Conservation (phyloP, 31 red algal species). For the Odonthalia washingtoniensis region DNA sequence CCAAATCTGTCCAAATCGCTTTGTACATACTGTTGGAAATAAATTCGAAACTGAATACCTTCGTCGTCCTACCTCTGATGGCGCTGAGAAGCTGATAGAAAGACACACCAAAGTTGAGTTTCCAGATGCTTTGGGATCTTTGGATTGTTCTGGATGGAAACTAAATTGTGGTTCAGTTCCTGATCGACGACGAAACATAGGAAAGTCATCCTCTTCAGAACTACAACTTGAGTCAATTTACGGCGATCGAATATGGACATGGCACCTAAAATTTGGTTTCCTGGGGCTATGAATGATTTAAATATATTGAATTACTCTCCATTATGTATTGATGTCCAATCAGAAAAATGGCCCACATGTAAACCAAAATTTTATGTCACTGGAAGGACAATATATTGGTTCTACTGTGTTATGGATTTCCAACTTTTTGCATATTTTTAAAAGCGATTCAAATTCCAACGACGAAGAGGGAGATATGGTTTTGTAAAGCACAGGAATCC, state of each 20-base stretch:
- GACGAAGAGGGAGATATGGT: constrained; percentile 7
- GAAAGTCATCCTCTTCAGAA: constrained; percentile 6
- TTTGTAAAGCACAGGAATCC: not conserved
- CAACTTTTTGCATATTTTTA: constrained; percentile 14
- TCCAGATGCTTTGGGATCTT: not conserved
- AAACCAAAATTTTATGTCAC: not conserved
- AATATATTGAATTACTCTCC: constrained; percentile 43
- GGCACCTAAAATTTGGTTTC: constrained; percentile 52
- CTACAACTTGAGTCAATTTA: not conserved
- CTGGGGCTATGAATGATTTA: constrained; percentile 47
- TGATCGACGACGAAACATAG: constrained; percentile 7
- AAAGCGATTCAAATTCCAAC: not conserved
- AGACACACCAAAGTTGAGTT: not conserved
- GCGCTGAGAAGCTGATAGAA: not conserved
- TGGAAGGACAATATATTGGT: constrained; percentile 13
- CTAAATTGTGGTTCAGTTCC: not conserved
- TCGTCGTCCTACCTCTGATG: constrained; percentile 3
- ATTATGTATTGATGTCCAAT: not conserved
- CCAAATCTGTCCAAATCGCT: constrained; percentile 1
- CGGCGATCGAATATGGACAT: constrained; percentile 35
- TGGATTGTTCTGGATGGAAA: constrained; percentile 30
- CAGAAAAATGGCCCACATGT: not conserved
- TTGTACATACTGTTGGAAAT: constrained; percentile 1
- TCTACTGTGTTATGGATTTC: constrained; percentile 42
- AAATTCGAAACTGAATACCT: constrained; percentile 40